Percentiles rank a stretch among this genome's conserved stretches.
phyloP scores from a whole-genome alignment of 2,329 filamentous ascomycete species.

The Macrophomina phaseolina region DNA sequence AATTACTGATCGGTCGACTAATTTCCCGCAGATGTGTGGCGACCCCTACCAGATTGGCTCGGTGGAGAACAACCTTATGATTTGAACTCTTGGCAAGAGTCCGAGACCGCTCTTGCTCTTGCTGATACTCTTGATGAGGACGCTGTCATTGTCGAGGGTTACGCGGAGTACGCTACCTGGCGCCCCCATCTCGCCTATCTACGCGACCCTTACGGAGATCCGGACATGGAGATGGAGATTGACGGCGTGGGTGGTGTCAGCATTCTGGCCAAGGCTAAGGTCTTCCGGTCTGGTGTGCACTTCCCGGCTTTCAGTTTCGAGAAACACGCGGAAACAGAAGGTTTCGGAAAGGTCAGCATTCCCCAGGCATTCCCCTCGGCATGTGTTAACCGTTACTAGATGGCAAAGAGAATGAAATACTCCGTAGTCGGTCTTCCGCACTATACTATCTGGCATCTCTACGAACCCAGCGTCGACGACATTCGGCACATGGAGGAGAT shows the following conservation, averaged over 20 bases:
- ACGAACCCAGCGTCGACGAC: conserved; percentile 98
- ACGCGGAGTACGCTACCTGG: conserved; percentile 99
- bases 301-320: conserved; percentile 99
- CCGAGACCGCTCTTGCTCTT: conserved; percentile 90
- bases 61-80: conserved; percentile 98
- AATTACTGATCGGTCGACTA: conserved; percentile 28
- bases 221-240: conserved; percentile 99
- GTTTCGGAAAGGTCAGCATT: conserved; percentile 85
- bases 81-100: conserved; percentile 98
- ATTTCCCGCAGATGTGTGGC: conserved; percentile 74
- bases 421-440: conserved; percentile 95
- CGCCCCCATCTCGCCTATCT: conserved; percentile 95
- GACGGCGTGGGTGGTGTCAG: conserved; percentile 97
- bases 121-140: conserved; percentile 97
- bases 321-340: conserved; percentile 97
- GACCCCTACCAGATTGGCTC: conserved; percentile 97
- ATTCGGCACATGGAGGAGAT: conserved; percentile 99
- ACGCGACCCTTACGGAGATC: conserved; percentile 94
- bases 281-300: conserved; percentile 93
- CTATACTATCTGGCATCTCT: conserved; percentile 99
- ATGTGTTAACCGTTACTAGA: conserved; percentile 61
- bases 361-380: background rate
- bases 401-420: conserved; percentile 95
- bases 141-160: conserved; percentile 97
- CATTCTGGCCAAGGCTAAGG: conserved; percentile 93